Base-by-base conservation (phyloP, 805 yeast species). In the Blastobotrys terrestris region DNA sequence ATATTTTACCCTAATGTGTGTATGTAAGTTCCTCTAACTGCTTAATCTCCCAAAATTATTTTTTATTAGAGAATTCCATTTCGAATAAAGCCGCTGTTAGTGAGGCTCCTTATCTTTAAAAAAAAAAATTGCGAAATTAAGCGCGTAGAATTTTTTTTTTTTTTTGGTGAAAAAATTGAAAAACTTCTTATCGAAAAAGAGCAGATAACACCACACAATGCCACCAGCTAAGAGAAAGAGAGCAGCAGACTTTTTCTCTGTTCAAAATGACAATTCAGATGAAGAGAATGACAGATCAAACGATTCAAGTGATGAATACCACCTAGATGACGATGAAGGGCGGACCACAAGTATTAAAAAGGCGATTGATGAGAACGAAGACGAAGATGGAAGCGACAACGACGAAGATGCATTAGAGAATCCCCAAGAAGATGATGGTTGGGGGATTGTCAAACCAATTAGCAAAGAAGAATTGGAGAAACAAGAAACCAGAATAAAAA, bases 401-500 rank as follows among this genome's bases (percentile, higher is more conserved):
- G 55, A 49, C n/a, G 58, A 39, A 42, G 58, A 53, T 18, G 44
- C 31, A 13, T 48, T 45, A 11, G 52, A 26, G 42, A 53, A 49
- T 18, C 21, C 31, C n/a, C 42, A 47, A 39, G 46, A 45, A 22
- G 41, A 18, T 16, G 18, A 16, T 14, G 48, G 51, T 5, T 31
- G 41, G 19, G 52, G 35, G 11, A 11, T 5, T 11, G 11, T 26
- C 11, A 26, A 26, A 26, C 35, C 35, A 11, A 26, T 26, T 11
- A 46, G 20, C 39, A 45, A 61, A 42, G 72, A 70, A 43, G 63
- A 74, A 60, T 54, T 63, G 48, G 63, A 67, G 46, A 62, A 69
- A 54, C 58, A 67, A 20, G 69, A 69, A 26, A 71, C 71, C 46
- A 77, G 79, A 58, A 70, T 83, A 41, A 81, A 83, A 52, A 83